A percentile compares a stretch with the other conserved stretches of the same genome.
These are phyloP conservation scores for Apophysomyces ossiformis DNA, from an alignment of 371 early-diverging fungal species.

Conservation along the genomic window DNA sequence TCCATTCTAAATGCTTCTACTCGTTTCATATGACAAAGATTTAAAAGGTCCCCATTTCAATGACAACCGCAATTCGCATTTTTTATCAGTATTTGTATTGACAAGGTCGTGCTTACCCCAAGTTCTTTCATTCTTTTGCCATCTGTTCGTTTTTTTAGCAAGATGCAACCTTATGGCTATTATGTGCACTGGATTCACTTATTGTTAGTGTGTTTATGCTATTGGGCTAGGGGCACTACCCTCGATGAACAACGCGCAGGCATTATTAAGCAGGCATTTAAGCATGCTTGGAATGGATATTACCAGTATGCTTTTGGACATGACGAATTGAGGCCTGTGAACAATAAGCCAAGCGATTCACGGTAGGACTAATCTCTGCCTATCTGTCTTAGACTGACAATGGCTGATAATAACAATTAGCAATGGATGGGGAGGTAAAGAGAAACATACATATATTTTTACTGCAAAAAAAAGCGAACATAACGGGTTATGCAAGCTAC, in stretches of 20 bases:
- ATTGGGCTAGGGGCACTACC: background rate
- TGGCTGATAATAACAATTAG: slow-evolving; percentile 16
- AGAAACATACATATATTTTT: slow-evolving; percentile 34
- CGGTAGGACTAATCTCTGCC: slow-evolving; percentile 49
- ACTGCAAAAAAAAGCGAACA: slow-evolving; percentile 45
- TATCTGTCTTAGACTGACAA: background rate
- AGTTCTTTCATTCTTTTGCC: background rate
- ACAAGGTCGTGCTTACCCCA: background rate
- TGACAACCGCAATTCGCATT: background rate
- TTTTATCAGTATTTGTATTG: background rate
- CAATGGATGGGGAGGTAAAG: slow-evolving; percentile 52
- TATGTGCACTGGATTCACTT: background rate
- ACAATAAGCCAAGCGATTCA: slow-evolving; percentile 56
- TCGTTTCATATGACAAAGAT: no score
- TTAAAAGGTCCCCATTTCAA: background rate
- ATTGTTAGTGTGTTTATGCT: background rate
- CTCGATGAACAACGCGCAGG: background rate
- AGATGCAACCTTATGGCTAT: background rate
- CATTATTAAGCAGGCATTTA: slow-evolving; percentile 56
- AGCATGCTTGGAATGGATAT: slow-evolving; percentile 84
- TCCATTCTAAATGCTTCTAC: no score
- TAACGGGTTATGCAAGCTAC: slow-evolving; percentile 57
- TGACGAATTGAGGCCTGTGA: slow-evolving; percentile 60
- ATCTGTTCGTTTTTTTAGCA: background rate
- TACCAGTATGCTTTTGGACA: slow-evolving; percentile 60